These are phyloP conservation scores for Metschnikowia orientalis DNA, from an alignment of 805 yeast genomes.

Conservation along the genomic window DNA sequence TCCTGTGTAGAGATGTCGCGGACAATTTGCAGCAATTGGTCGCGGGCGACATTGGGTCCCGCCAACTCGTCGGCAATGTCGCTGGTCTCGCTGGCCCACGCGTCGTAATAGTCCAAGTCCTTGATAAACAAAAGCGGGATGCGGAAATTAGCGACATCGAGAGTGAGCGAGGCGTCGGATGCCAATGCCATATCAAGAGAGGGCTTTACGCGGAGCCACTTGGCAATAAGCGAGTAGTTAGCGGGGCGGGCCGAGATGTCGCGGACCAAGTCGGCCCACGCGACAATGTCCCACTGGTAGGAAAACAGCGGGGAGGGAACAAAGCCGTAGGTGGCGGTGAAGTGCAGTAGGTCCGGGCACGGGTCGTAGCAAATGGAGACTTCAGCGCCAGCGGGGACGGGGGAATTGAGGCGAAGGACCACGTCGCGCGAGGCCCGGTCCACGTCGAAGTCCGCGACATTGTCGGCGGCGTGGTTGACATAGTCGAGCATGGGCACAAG, in stretches of 20 bases:
- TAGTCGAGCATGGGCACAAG: slow-evolving; percentile 66
- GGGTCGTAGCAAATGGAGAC: slow-evolving; percentile 17
- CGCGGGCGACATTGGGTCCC: neutral
- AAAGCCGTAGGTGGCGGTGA: slow-evolving; percentile 16
- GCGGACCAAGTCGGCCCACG: slow-evolving; percentile 3
- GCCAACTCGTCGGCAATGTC: slow-evolving; percentile 10
- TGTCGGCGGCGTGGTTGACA: slow-evolving; percentile 51
- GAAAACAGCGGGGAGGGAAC: slow-evolving; percentile 7
- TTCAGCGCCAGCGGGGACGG: slow-evolving; percentile 9
- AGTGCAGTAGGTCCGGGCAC: slow-evolving; percentile 5
- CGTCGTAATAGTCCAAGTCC: slow-evolving; percentile 12
- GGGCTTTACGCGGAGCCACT: slow-evolving; percentile 16
- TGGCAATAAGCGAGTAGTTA: slow-evolving; percentile 11
- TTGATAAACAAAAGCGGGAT: slow-evolving; percentile 16
- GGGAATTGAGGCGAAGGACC: slow-evolving; percentile 25
- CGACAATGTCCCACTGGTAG: slow-evolving; percentile 10
- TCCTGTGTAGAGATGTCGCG: slow-evolving; percentile 9
- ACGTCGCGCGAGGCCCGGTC: slow-evolving; percentile 44
- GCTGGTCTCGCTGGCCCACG: slow-evolving; percentile 10
- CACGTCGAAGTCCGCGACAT: slow-evolving; percentile 54
- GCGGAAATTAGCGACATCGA: slow-evolving; percentile 7
- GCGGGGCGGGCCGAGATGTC: neutral
- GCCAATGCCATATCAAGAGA: slow-evolving; percentile 5
- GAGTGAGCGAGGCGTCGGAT: slow-evolving; percentile 1
- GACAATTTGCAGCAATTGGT: slow-evolving; percentile 6